Conservation (phyloP, 202 grass and related monocot species). For the Zoysia matrella region DNA sequence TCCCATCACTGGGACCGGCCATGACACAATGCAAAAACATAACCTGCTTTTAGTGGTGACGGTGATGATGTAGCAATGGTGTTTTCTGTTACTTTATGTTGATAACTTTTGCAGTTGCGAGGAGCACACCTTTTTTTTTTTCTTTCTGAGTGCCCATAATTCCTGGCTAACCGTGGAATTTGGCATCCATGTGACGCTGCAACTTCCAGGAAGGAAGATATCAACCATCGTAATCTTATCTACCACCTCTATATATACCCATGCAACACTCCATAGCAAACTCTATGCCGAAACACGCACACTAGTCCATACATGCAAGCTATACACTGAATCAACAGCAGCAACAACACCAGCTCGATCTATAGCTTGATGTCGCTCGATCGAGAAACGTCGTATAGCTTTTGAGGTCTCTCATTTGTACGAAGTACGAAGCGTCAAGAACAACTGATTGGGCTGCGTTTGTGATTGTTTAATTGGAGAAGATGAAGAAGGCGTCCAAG, state of each 20-base stretch:
- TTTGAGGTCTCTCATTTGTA: too few relatives aligned
- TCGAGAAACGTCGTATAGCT: too few relatives aligned
- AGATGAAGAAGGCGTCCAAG: conserved; percentile 74
- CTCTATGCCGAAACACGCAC: conserved; percentile 69
- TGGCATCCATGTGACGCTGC: conserved; percentile 46
- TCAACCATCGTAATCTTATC: conserved; percentile 15
- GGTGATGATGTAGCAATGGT: neutral
- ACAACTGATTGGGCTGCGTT: neutral
- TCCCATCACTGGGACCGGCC: conserved; percentile 23
- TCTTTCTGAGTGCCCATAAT: conserved; percentile 33
- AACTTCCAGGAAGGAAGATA: conserved; percentile 48
- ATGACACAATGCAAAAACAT: conserved; percentile 28
- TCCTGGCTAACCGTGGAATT: conserved; percentile 37
- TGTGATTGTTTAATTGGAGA: neutral
- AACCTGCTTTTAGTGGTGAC: neutral
- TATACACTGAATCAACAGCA: too few relatives aligned
- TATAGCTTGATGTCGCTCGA: too few relatives aligned
- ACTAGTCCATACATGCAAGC: neutral
- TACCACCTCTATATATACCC: conserved; percentile 66
- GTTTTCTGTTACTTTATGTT: conserved; percentile 41
- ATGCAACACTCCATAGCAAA: conserved; percentile 49
- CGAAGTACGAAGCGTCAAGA: too few relatives aligned
- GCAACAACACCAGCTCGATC: too few relatives aligned
- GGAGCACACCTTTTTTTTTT: neutral
- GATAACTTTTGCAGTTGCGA: conserved; percentile 9